Conservation (phyloP, 2,329 filamentous ascomycete genomes). For the Mycosphaerella sp. region DNA sequence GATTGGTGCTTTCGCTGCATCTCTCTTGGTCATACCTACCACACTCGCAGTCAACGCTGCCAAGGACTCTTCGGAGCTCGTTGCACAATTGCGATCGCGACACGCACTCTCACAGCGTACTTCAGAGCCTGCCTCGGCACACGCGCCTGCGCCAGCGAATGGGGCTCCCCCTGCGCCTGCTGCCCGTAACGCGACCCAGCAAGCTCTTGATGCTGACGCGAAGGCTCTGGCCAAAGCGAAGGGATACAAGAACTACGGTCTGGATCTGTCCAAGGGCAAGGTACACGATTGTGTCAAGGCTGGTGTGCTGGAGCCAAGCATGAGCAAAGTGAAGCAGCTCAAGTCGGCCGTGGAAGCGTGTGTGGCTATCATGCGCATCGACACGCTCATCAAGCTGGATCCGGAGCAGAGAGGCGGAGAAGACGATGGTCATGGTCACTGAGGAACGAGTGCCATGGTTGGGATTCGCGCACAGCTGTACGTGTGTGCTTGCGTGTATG, state of each 20-base stretch:
- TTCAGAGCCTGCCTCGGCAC: constrained; percentile 61
- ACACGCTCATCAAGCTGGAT: constrained; percentile 97
- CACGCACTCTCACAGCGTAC: constrained; percentile 92
- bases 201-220: constrained; percentile 56
- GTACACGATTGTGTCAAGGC: constrained; percentile 91
- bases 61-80: constrained; percentile 90
- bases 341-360: constrained; percentile 98
- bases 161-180: constrained; percentile 21
- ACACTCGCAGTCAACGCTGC: constrained; percentile 95
- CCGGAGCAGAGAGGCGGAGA: constrained; percentile 72
- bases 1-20: constrained; percentile 94
- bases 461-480: background rate
- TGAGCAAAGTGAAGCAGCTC: constrained; percentile 96
- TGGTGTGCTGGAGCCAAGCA: constrained; percentile 90
- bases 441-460: background rate
- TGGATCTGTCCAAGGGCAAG: constrained; percentile 83
- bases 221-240: constrained; percentile 89
- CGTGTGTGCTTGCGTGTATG: background rate
- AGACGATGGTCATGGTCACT: constrained; percentile 51
- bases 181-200: constrained; percentile 11
- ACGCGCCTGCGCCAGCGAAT: constrained; percentile 19
- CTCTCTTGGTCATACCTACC: constrained; percentile 90
- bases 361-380: constrained; percentile 98
- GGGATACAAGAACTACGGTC: constrained; percentile 97
- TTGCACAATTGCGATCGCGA: constrained; percentile 87